Conservation (phyloP, 2,329 filamentous ascomycete genomes). For the Endoconidiophora laricicola region DNA sequence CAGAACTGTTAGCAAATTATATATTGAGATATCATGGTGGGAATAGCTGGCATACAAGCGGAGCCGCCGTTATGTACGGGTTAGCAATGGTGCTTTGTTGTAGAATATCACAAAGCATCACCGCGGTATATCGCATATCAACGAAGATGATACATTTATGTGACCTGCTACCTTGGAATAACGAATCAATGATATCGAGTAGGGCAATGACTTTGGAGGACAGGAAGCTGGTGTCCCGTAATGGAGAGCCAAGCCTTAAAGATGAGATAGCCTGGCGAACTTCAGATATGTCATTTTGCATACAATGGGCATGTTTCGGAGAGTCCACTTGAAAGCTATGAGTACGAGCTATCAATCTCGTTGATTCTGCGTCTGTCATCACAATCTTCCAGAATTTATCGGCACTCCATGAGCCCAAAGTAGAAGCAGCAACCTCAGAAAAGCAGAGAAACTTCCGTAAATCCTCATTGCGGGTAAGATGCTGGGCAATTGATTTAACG, state of each 20-base stretch:
- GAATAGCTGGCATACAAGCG: slow-evolving; percentile 34
- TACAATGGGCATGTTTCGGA: not conserved
- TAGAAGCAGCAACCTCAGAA: slow-evolving; percentile 40
- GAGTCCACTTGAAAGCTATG: not conserved
- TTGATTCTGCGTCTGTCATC: slow-evolving; percentile 43
- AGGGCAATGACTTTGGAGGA: slow-evolving; percentile 61
- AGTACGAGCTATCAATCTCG: slow-evolving; percentile 42
- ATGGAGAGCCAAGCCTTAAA: too few species aligned
- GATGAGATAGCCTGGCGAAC: too few species aligned
- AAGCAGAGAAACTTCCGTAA: slow-evolving; percentile 44
- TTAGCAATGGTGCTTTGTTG: slow-evolving; percentile 35
- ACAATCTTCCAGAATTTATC: slow-evolving; percentile 65
- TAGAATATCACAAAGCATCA: slow-evolving; percentile 54
- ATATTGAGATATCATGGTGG: slow-evolving; percentile 15
- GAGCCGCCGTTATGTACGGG: slow-evolving; percentile 39
- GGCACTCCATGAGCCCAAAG: slow-evolving; percentile 70
- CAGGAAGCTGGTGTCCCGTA: slow-evolving; percentile 22
- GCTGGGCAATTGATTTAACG: slow-evolving; percentile 34
- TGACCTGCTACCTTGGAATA: slow-evolving; percentile 42
- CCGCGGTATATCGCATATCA: slow-evolving; percentile 58
- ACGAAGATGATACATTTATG: slow-evolving; percentile 80
- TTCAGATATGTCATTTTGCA: too few species aligned
- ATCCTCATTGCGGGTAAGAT: slow-evolving; percentile 25
- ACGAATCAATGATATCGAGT: slow-evolving; percentile 38
- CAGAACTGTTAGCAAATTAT: slow-evolving; percentile 19